These are phyloP conservation scores for Macrotyloma uniflorum DNA, from an alignment of 306 rosid genomes.

Conservation along the genomic window DNA sequence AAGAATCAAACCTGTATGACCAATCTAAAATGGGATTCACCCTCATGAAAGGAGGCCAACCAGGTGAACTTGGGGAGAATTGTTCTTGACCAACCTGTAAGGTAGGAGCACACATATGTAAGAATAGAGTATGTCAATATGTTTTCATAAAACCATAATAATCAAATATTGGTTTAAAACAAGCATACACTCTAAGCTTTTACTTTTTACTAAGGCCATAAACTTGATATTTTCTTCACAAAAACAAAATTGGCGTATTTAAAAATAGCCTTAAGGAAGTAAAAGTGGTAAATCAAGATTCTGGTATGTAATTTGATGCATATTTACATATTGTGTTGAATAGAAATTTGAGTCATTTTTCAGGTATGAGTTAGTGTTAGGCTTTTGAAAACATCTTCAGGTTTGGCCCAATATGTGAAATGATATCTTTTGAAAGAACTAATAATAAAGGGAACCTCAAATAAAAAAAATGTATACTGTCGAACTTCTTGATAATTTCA, in stretches of 20 bases:
- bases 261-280: background rate
- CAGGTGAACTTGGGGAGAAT: constrained; percentile 93
- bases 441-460: background rate
- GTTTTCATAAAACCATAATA: constrained; percentile 6
- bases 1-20: constrained; percentile 71
- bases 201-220: constrained; percentile 5
- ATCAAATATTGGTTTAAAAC: constrained; percentile 10
- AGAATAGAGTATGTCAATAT: constrained; percentile 10
- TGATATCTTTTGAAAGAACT: background rate
- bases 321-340: background rate
- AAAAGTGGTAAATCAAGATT: constrained; percentile 21
- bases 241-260: background rate
- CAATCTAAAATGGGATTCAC: constrained; percentile 98
- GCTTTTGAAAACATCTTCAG: constrained; percentile 5
- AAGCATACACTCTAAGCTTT: background rate
- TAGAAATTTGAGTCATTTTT: background rate
- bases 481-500: background rate
- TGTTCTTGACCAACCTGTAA: constrained; percentile 95
- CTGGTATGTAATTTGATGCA: background rate
- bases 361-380: constrained; percentile 20
- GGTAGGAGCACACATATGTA: constrained; percentile 26
- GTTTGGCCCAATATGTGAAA: background rate
- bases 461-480: constrained; percentile 1
- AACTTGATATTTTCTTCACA: constrained; percentile 11
- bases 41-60: constrained; percentile 99